Evolutionary conservation across 1,139 yeast species (phyloP), one percentile per base, ranked within the genome.

Genomic region (Protomyces pachydermus): DNA sequence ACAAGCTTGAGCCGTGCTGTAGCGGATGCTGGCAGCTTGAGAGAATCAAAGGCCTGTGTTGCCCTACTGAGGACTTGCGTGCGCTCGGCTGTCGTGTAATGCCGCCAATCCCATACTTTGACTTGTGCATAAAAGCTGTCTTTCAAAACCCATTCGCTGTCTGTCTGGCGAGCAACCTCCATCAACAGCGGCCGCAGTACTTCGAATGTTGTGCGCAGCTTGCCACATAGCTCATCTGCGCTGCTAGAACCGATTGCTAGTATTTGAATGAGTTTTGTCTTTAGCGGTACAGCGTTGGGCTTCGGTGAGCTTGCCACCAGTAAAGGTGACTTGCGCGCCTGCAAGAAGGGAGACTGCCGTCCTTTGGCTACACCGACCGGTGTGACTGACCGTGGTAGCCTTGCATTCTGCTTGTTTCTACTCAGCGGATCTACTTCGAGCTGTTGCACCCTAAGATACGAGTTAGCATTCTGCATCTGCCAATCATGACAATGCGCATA

Each of bases 61-160:
- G 77, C 70, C 16, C 70, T 70, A 3, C 66, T 65, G 50, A 74
- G 69, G 45, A 74, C 76, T 32, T 68, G 66, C n/a, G 66, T 62
- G 5, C 78, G 72, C 63, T 75, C 75, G 14, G 68, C 65, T 25
- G 68, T 65, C 12, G 74, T 69, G 65, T 74, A 75, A 46, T 69
- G 72, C 63, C 72, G 72, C 75, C 76, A 75, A 25, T 74, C 76
- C 75, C 75, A 74, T 9, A 74, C 67, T n/a, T 75, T 71, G 54
- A 75, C 67, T 46, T 73, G 74, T 64, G 71, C 70, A 68, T 70
- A 75, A 16, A 67, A 64, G 42, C 66, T 67, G 61, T 72, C 76
- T 6, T 72, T 69, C 38, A 76, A 68, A n/a, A 28, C 63, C 65
- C 65, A 63, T 9, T 25, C 32, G 14, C 18, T 20, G 9, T 34